Evolutionary conservation across 164 flowering plant species (phyloP).

Genomic region (Chloranthus sessilifolius): DNA sequence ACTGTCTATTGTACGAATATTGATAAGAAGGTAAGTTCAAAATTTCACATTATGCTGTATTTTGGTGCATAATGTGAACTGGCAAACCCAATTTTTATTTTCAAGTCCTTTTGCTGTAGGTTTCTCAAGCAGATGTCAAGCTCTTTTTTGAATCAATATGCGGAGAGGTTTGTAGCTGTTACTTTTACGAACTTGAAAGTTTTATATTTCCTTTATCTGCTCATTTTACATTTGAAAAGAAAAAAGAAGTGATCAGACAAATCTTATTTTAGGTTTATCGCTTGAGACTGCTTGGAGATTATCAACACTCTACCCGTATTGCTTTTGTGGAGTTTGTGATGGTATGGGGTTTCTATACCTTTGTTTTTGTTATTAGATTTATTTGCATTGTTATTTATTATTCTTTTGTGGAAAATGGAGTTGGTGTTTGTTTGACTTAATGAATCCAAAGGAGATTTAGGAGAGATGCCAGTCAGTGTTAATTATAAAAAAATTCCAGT

Average conservation of each 20-base stretch:
- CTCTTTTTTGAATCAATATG: conserved; percentile 72
- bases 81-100: neutral
- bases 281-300: conserved; percentile 75
- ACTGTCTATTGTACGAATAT: conserved; percentile 86
- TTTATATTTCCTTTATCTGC: conserved; percentile 1
- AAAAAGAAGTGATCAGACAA: neutral
- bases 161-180: conserved; percentile 57
- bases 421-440: neutral
- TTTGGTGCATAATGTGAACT: conserved; percentile 3
- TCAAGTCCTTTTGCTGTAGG: conserved; percentile 26
- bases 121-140: conserved; percentile 71
- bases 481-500: neutral
- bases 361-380: neutral
- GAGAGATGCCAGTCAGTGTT: neutral
- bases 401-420: neutral
- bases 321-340: conserved; percentile 80
- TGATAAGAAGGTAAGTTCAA: conserved; percentile 64
- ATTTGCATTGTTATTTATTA: neutral
- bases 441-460: neutral
- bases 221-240: neutral
- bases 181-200: neutral
- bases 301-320: conserved; percentile 75
- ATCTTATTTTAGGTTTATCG: conserved; percentile 53
- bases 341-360: conserved; percentile 33
- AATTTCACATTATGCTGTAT: neutral